Conservation (phyloP, 2,329 filamentous ascomycete genomes). For the Neofusicoccum parvum region DNA sequence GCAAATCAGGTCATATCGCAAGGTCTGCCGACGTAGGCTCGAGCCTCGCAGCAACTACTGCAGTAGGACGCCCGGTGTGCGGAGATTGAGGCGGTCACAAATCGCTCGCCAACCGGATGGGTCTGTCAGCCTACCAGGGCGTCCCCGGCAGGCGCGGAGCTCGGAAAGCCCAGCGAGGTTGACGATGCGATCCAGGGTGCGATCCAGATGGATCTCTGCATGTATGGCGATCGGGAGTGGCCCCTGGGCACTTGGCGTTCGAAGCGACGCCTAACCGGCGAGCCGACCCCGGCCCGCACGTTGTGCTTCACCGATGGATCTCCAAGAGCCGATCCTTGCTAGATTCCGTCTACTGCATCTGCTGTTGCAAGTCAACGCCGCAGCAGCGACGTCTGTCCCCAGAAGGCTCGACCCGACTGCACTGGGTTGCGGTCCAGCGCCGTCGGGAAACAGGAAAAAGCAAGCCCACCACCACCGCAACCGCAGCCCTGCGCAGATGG, state of each 20-base stretch:
- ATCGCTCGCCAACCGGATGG: not conserved
- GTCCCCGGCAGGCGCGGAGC: not conserved
- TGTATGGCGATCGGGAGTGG: conserved; percentile 4
- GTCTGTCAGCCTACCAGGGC: not conserved
- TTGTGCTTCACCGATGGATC: not conserved
- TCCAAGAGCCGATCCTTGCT: not conserved
- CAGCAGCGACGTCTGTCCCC: not conserved
- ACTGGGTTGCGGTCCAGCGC: not conserved
- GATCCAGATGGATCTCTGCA: conserved; percentile 11
- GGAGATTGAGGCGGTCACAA: not conserved
- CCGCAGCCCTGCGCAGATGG: not conserved
- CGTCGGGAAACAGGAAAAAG: not conserved
- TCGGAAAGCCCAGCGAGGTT: not conserved
- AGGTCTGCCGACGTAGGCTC: not conserved
- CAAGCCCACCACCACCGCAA: not conserved
- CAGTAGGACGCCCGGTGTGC: conserved; percentile 11
- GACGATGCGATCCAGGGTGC: not conserved
- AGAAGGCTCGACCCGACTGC: not conserved
- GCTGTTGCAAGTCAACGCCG: not conserved
- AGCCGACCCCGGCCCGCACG: not conserved
- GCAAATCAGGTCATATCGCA: not conserved
- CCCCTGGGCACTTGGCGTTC: not conserved
- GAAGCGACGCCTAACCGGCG: not conserved
- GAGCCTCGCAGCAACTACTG: not conserved
- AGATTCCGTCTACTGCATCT: not conserved